Evolutionary conservation across 495 filamentous ascomycete species (phyloP).

Genomic region (Trichoderma orchidacearum): DNA sequence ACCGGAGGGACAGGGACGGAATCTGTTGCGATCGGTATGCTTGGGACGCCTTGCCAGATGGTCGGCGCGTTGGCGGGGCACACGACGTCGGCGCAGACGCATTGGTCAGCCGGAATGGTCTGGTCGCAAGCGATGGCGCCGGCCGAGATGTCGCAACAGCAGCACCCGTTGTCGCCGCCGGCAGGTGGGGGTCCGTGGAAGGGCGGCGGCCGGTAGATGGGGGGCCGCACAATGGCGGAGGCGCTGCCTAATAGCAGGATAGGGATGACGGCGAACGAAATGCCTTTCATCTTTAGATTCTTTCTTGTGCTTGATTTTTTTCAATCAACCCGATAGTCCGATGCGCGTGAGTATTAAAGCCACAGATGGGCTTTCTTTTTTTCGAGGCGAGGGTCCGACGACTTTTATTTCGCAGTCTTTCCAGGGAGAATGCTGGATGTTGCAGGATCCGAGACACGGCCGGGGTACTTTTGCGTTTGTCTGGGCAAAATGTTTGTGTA

Average conservation of each 20-base stretch:
- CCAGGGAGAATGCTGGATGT: not conserved
- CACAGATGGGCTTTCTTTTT: no score
- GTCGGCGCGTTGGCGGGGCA: not conserved
- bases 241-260: not conserved
- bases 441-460: not conserved
- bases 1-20: no score
- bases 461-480: not conserved
- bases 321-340: no score
- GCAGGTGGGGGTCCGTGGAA: not conserved
- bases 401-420: not conserved
- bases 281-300: not conserved
- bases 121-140: not conserved
- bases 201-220: not conserved
- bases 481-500: not conserved
- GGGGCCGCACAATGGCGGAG: not conserved
- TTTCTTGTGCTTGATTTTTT: not conserved
- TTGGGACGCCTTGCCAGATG: not conserved
- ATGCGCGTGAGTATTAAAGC: no score
- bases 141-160: not conserved
- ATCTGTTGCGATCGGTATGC: not conserved
- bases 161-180: not conserved
- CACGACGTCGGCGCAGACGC: not conserved
- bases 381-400: not conserved
- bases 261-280: not conserved
- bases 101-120: not conserved